phyloP scores from a whole-genome alignment of 2,329 filamentous ascomycete genomes.

The Neocatenulostroma microsporum region DNA sequence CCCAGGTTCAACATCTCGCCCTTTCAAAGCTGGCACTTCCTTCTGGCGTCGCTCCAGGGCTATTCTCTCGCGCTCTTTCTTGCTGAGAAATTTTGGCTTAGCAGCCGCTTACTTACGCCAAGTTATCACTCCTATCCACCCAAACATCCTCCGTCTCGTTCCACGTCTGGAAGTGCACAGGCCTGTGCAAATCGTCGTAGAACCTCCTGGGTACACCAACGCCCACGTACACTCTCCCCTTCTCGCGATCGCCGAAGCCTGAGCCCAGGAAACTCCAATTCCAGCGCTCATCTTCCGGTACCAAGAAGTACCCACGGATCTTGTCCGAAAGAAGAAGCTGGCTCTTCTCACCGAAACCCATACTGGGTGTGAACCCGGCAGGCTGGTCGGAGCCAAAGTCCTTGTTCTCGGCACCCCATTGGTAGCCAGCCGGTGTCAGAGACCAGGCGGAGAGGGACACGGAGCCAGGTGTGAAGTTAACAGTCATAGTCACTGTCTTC shows the following conservation, averaged over 20 bases:
- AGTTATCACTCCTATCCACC: constrained; percentile 87
- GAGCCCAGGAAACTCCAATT: constrained; percentile 98
- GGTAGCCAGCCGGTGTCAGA: constrained; percentile 83
- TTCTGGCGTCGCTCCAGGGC: constrained; percentile 70
- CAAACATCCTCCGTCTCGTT: constrained; percentile 94
- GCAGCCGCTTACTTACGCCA: constrained; percentile 70
- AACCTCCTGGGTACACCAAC: constrained; percentile 82
- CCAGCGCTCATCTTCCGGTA: constrained; percentile 84
- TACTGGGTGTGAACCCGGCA: constrained; percentile 68
- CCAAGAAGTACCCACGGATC: constrained; percentile 91
- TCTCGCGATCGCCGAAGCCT: constrained; percentile 78
- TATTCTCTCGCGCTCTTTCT: constrained; percentile 70
- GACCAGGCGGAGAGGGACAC: constrained; percentile 93
- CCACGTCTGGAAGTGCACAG: constrained; percentile 94
- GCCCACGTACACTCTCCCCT: constrained; percentile 75
- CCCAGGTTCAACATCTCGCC: too few species aligned
- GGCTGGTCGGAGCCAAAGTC: constrained; percentile 89
- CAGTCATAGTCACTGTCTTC: constrained; percentile 88
- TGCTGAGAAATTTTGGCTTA: constrained; percentile 82
- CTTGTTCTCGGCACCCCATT: constrained; percentile 95
- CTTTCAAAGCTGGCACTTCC: constrained; percentile 63
- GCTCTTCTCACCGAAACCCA: constrained; percentile 87
- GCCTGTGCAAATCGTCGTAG: constrained; percentile 86
- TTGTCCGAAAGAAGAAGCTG: constrained; percentile 88
- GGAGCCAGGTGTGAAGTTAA: constrained; percentile 92